Evolutionary conservation across 116 monocot genomes (phyloP).

Genomic region (Posidonia oceanica): DNA sequence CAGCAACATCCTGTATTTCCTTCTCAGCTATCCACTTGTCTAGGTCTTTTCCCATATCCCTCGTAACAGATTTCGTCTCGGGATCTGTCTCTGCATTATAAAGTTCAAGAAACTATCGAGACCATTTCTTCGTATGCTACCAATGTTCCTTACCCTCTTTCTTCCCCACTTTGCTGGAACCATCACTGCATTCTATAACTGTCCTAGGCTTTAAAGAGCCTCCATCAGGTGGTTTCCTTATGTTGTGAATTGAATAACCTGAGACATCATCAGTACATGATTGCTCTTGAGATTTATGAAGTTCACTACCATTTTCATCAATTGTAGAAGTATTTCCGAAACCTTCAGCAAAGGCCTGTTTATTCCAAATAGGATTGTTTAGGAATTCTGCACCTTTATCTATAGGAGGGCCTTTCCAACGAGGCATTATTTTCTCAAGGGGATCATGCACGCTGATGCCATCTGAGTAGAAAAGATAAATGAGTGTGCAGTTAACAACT

Average conservation of each 20-base stretch:
- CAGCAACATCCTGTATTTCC: slow-evolving; percentile 46
- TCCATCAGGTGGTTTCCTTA: slow-evolving; percentile 10
- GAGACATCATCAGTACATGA: slow-evolving; percentile 9
- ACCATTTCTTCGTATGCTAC: slow-evolving; percentile 90
- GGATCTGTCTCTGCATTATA: slow-evolving; percentile 78
- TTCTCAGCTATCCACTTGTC: slow-evolving; percentile 73
- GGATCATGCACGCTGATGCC: slow-evolving; percentile 78
- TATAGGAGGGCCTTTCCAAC: slow-evolving; percentile 58
- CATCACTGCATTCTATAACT: slow-evolving; percentile 78
- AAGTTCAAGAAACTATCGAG: slow-evolving; percentile 64
- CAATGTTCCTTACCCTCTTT: slow-evolving; percentile 62
- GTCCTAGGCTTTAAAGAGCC: slow-evolving; percentile 24
- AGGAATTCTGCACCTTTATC: slow-evolving; percentile 45
- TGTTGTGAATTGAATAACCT: slow-evolving; percentile 14
- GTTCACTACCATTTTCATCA: neutral
- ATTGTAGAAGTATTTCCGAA: neutral
- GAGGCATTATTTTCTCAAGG: slow-evolving; percentile 58
- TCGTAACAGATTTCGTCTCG: slow-evolving; percentile 67
- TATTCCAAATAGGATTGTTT: slow-evolving; percentile 9
- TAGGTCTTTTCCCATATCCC: slow-evolving; percentile 72
- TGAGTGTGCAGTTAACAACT: neutral
- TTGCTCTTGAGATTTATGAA: slow-evolving; percentile 22
- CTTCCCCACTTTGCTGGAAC: slow-evolving; percentile 60
- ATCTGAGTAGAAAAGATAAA: slow-evolving; percentile 29
- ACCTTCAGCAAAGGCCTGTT: slow-evolving; percentile 9